Base-by-base conservation (phyloP, 148 eudicot genomes). In the Camellia lanceoleosa region DNA sequence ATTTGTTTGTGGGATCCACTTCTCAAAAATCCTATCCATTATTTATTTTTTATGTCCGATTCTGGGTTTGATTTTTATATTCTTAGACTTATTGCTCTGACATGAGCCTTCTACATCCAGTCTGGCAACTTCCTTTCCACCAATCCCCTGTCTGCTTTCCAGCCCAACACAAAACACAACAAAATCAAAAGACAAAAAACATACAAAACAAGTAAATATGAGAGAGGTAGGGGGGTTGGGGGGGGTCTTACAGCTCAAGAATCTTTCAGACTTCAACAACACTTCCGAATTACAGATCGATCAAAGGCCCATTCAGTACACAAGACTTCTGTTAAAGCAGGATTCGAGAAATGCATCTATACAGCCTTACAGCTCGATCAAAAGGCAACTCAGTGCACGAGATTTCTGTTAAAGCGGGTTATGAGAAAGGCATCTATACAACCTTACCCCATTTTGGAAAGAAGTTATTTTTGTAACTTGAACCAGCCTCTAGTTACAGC, bases 141-240 rank as follows among this genome's bases (percentile, higher is more conserved):
- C 80, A 76, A 81, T 75, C 75, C 44, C 68, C 61, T 76, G 68
- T 66, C 66, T 30, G 38, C 80, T 76, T 81, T 81, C 83, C 83
- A 81, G 80, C 76, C 73, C 70, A 20, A 5, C 52, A 14, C 75
- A 75, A 43, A 14, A 68, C 7, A 76, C 68, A 68, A 59, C 67
- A 75, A 81, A 38, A 41, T 70, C 62, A 60, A n/a, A 10, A 30
- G 38, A 30, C 38, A 30, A 30, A 54, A 76, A 76, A 41, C 75
- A 49, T 51, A 70, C 75, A 75, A 75, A 75, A 74, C 41, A 74
- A 42, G 60, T 60, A 60, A 55, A 74, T 59, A 43, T 58, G 62
- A 52, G 75, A 52, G 75, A 52, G 77, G 41, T 47, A 56, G 78
- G 43, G 67, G n/a, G 66, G 58, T 65, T 41, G 65, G 58, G 78